Evolutionary conservation across 345 rosid genomes (phyloP).

Genomic region (Gossypium longicalyx): DNA sequence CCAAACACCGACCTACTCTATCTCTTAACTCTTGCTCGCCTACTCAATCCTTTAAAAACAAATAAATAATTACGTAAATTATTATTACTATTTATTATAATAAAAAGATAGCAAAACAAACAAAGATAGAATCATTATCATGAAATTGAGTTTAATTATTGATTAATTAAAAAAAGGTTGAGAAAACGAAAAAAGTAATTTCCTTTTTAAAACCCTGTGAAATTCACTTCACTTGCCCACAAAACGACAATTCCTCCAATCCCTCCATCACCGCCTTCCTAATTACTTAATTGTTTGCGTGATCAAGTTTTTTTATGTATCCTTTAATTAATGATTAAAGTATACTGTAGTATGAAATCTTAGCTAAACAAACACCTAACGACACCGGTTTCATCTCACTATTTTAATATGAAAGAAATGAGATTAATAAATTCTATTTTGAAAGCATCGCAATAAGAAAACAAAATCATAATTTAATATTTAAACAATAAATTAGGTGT

Average conservation of each 20-base stretch:
- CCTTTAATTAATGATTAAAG: neutral
- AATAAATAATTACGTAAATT: neutral
- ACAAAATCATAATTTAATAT: no score
- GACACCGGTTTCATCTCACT: neutral
- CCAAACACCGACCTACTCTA: conserved; percentile 65
- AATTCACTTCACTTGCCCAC: neutral
- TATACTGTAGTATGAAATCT: neutral
- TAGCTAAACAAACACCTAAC: neutral
- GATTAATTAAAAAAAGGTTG: neutral
- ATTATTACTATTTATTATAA: neutral
- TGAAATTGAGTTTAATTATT: neutral
- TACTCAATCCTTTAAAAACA: neutral
- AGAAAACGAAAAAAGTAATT: neutral
- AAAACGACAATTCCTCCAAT: neutral
- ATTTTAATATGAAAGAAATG: neutral
- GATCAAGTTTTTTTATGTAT: neutral
- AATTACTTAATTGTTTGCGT: neutral
- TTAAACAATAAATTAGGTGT: no score
- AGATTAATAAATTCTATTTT: no score
- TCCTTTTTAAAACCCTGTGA: neutral
- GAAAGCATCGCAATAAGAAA: no score
- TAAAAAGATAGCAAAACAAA: neutral
- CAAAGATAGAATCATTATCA: neutral
- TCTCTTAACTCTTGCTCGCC: neutral
- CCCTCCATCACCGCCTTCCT: conserved; percentile 1